Base-by-base conservation (phyloP, 2,329 filamentous ascomycete genomes). In the Dothiorella sarmentorum region DNA sequence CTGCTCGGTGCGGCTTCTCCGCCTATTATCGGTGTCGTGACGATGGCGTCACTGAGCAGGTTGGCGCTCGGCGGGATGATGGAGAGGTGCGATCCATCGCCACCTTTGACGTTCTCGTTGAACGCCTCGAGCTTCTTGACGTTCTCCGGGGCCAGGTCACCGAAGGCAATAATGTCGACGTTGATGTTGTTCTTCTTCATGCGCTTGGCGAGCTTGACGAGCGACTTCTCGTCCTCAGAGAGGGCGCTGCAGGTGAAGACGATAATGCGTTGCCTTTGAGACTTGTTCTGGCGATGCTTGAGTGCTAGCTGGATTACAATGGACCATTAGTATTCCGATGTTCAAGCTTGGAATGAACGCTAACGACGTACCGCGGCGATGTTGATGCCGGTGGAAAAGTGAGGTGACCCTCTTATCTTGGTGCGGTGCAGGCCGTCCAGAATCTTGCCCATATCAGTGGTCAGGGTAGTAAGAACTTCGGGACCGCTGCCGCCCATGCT, bases 161-260 rank as follows among this genome's bases (percentile, higher is more conserved):
- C 94, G 68, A 99, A 99, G 45, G 93, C 85, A 62, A 99, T 84
- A 69, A 99, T 93, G 75, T 99, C 94, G 70, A 99, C 90, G 62
- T 87, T 90, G 61, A 96, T 90, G 75, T 88, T 89, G 83, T 99
- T 99, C 85, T 97, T 99, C 91, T 97, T 97, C 90, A 96, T 95
- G 79, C 94, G 95, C 80, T 94, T 96, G 43, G 94, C 92, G 27
- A 99, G 83, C 71, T 90, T 90, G 62, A 92, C 84, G 52, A 99
- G 85, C 56, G 88, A 85, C 78, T 94, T 94, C 75, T 97, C 89
- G 63, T 90, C 88, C 71, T 99, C 94, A 62, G 86, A 83, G 69
- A 97, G 87, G 26, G 92, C 89, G 40, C 91, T 96, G 82, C 94
- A 99, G 63, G 92, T 88, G 75, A 99, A 97, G 61, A 95, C 91